Base-by-base conservation (phyloP, 208 protist species). In the Leptomonas seymouri region DNA sequence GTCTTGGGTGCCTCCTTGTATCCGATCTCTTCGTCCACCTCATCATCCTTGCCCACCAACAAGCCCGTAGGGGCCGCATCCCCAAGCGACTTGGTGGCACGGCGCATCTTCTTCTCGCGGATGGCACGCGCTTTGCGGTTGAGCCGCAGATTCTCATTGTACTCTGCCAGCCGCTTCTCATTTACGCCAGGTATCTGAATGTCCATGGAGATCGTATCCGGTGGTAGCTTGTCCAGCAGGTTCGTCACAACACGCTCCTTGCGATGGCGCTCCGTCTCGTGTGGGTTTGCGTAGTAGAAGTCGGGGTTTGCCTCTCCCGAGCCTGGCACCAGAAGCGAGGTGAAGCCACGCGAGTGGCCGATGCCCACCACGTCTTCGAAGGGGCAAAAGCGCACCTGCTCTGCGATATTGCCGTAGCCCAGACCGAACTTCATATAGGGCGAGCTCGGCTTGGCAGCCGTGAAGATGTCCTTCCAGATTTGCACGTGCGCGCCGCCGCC, bases 211-310 rank as follows among this genome's bases (percentile, higher is more conserved):
- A 97, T 96, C 25, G 88, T 96, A 67, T 97, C 93, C 16, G 93
- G 91, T 12, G 90, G 89, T n/a, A 98, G 81, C 82, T 98, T 98
- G 71, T 98, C 95, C 9, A 98, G 72, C 74, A 97, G 76, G 30
- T 80, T 86, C 12, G 76, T 62, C 21, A 98, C 91, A 3, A 95
- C 90, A 18, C 91, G 83, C 59, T 97, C 91, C 81, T 93, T 95
- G 36, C 89, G 74, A 67, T 97, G 93, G 15, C 88, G 82, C 78
- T 94, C 87, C 61, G 95, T 97, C 61, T 98, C 95, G 77, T 95
- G 93, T 48, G 95, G 95, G 80, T 98, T 97, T n/a, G 93, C 93
- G 50, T 87, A 89, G 83, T 91, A 97, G 67, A 93, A 96, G 84
- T 98, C 95, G 8, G 90, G 92, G 67, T 97, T 97, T 3, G 93